Base-by-base conservation (phyloP, 345 rosid species). In the Rhizophora mangle region DNA sequence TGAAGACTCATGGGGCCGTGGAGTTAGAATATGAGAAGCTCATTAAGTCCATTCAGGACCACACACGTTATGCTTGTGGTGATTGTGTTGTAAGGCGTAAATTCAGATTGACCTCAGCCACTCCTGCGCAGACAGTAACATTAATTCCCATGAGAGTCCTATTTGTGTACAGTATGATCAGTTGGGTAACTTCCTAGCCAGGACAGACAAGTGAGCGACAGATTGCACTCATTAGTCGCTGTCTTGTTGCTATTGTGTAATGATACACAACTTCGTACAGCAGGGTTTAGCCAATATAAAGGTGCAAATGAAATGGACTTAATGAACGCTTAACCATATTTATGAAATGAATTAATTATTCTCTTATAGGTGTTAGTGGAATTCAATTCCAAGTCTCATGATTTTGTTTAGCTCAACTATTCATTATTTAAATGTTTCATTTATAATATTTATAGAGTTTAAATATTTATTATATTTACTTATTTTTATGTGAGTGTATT, bases 111-210 rank as follows among this genome's bases (percentile, higher is more conserved):
- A 54, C 31, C 53, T 26, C 26, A 47, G 32, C 51, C 68, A 26
- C 30, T 47, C 18, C 51, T 64, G 34, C 30, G 34, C 49, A 66
- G 32, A 54, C 61, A 66, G 53, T n/a, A 24, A 32, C 62, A 67
- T 54, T 56, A 30, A 56, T 22, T 55, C 3, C 58, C 11, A 24
- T 5, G 56, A 67, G 54, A 57, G 61, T 24, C 61, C 63, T 56
- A 57, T 34, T 56, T 36, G 20, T 18, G 53, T 56, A 26, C 62
- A 26, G 18, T 20, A 53, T 24, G 15, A 11, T 67, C 27, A 26
- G 3, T 26, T 24, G 62, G 62, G 62, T 67, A 67, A 67, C 62
- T 56, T 27, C 16, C 60, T 9, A 3, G 29, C 29, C 2, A 56
- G 60, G 60, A 22, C 60, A 56, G 60, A 22, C 60, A 24, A 0